Conservation (phyloP, 345 rosid genomes). For the Sisymbrium irio region DNA sequence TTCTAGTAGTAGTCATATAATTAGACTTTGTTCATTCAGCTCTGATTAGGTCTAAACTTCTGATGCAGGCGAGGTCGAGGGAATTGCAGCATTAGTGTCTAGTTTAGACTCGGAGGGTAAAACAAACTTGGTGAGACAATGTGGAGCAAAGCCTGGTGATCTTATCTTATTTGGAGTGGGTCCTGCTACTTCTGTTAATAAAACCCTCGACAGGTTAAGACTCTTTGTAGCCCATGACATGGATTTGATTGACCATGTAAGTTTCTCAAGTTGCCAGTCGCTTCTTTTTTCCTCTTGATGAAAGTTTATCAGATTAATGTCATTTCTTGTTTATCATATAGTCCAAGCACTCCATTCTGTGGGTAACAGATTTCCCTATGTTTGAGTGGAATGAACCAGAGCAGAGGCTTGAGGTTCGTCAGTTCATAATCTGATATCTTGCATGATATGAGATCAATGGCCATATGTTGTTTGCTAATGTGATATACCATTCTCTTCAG, state of each 20-base stretch:
- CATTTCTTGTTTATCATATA: slow-evolving; percentile 34
- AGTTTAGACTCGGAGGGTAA: slow-evolving; percentile 55
- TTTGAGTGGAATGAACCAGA: slow-evolving; percentile 90
- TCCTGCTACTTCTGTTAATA: slow-evolving; percentile 63
- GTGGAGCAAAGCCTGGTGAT: slow-evolving; percentile 79
- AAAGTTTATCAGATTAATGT: slow-evolving; percentile 1
- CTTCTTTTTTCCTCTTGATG: neutral
- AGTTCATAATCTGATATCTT: slow-evolving; percentile 16
- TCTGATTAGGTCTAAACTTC: slow-evolving; percentile 1
- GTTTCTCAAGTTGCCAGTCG: slow-evolving; percentile 23
- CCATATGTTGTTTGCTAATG: slow-evolving; percentile 10
- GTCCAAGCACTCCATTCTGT: slow-evolving; percentile 83
- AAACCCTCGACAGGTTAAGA: slow-evolving; percentile 79
- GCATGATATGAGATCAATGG: neutral
- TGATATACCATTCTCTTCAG: slow-evolving; percentile 40
- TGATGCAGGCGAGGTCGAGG: slow-evolving; percentile 57
- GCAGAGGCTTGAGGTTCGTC: slow-evolving; percentile 85
- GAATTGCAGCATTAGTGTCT: slow-evolving; percentile 70
- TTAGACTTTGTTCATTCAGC: neutral
- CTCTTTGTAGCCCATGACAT: slow-evolving; percentile 62
- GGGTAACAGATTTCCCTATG: slow-evolving; percentile 99
- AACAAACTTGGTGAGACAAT: slow-evolving; percentile 50
- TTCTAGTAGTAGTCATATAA: neutral
- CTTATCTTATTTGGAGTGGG: slow-evolving; percentile 93
- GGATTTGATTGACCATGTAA: slow-evolving; percentile 77